Evolutionary conservation across 2,329 filamentous ascomycete species (phyloP).

Genomic region (Aspergillus tamarii): DNA sequence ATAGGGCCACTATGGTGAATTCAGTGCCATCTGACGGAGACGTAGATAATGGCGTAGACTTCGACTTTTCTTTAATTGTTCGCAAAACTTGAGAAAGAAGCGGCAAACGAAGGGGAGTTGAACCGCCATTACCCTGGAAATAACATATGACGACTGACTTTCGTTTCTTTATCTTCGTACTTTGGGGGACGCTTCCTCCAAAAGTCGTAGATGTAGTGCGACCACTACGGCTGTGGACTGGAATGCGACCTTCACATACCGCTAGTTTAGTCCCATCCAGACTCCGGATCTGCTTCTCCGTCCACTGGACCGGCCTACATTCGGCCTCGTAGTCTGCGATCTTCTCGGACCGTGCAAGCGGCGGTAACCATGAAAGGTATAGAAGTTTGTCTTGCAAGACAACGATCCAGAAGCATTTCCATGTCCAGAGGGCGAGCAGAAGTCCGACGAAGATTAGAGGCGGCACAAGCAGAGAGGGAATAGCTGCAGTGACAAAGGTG

Average conservation of each 20-base stretch:
- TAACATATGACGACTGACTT: conserved; percentile 34
- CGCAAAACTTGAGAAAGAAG: conserved; percentile 52
- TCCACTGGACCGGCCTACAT: conserved; percentile 68
- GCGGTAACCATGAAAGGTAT: conserved; percentile 76
- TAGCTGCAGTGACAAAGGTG: conserved; percentile 24
- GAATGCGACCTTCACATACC: conserved; percentile 67
- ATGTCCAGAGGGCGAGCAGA: conserved; percentile 64
- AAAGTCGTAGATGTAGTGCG: conserved; percentile 23
- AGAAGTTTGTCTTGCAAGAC: conserved; percentile 81
- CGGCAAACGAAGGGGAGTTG: conserved; percentile 38
- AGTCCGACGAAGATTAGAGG: conserved; percentile 69
- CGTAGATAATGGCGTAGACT: background rate
- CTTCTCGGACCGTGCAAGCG: conserved; percentile 68
- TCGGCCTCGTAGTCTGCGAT: conserved; percentile 65
- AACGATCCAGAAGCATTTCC: conserved; percentile 73
- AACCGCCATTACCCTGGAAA: conserved; percentile 39
- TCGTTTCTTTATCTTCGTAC: background rate
- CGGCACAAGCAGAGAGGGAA: conserved; percentile 60
- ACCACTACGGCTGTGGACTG: conserved; percentile 43
- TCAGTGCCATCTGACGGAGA: background rate
- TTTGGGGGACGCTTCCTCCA: no score
- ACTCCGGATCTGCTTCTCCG: conserved; percentile 54
- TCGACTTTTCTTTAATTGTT: conserved; percentile 15
- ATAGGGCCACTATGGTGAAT: conserved; percentile 53
- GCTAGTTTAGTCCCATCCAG: conserved; percentile 53